phyloP scores from a whole-genome alignment of 2,329 filamentous ascomycete genomes.

The Cadophora sp. region DNA sequence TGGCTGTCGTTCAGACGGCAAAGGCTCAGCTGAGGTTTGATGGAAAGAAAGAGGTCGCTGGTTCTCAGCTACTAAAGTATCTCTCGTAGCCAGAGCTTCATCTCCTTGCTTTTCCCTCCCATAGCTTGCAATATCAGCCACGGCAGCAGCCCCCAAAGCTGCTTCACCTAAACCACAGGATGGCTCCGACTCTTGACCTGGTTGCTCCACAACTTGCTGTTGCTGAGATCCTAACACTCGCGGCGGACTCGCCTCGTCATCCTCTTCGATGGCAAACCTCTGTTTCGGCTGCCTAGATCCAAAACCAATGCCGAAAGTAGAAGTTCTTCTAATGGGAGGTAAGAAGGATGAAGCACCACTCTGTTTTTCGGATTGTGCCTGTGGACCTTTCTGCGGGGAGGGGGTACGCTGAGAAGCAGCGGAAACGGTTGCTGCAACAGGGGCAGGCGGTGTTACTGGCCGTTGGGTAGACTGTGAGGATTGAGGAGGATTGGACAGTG shows the following conservation, averaged over 20 bases:
- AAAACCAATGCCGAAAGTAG: conserved; percentile 58
- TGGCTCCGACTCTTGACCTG: not conserved
- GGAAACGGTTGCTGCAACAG: not conserved
- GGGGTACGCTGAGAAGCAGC: not conserved
- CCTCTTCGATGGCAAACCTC: conserved; percentile 41
- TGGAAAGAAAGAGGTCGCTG: conserved; percentile 11
- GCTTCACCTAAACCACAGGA: not conserved
- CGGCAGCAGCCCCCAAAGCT: not conserved
- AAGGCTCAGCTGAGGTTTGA: not conserved
- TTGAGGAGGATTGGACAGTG: not conserved
- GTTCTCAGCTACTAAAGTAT: not conserved
- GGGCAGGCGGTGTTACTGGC: not conserved
- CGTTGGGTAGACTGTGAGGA: not conserved
- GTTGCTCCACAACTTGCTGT: conserved; percentile 8
- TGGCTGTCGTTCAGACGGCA: not conserved
- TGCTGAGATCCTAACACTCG: conserved; percentile 16
- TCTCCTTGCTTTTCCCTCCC: not conserved
- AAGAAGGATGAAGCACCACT: conserved; percentile 51
- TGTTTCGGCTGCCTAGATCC: conserved; percentile 41
- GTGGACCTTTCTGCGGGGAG: not conserved
- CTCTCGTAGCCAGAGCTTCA: not conserved
- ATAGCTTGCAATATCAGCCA: not conserved
- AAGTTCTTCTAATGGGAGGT: conserved; percentile 64
- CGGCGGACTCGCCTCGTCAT: conserved; percentile 30
- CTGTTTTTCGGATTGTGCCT: conserved; percentile 19